Conservation (phyloP, 169 alveolate species). For the Theileria sp. region DNA sequence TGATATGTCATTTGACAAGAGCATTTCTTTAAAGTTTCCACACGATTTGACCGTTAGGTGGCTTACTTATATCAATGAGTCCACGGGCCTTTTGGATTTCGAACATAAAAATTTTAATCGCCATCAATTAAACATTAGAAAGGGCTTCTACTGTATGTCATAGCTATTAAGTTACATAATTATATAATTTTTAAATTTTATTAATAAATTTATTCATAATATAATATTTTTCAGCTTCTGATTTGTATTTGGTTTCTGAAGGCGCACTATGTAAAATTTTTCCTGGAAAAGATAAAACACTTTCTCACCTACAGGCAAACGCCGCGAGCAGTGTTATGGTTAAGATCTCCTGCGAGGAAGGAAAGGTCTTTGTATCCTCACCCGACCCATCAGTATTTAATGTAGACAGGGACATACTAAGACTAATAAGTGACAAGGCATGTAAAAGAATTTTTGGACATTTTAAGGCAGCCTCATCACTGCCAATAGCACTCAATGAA, state of each 20-base stretch:
- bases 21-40: constrained; percentile 10
- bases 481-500: constrained; percentile 43
- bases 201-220: background rate
- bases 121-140: constrained; percentile 19
- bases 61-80: constrained; percentile 36
- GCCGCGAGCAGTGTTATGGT: background rate
- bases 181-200: background rate
- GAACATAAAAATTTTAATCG: constrained; percentile 30
- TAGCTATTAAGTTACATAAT: background rate
- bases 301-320: constrained; percentile 9
- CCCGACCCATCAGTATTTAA: constrained; percentile 14
- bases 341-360: constrained; percentile 17
- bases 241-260: constrained; percentile 10
- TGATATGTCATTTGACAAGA: constrained; percentile 19
- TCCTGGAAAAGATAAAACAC: background rate
- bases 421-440: constrained; percentile 33
- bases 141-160: constrained; percentile 20
- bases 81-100: constrained; percentile 39
- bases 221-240: constrained; percentile 11
- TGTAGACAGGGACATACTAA: background rate
- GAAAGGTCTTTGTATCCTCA: constrained; percentile 13
- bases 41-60: constrained; percentile 27
- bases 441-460: constrained; percentile 16
- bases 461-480: background rate
- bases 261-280: constrained; percentile 5